Conservation (phyloP, 2,329 filamentous ascomycete species). For the Stagonosporopsis vannaccii region DNA sequence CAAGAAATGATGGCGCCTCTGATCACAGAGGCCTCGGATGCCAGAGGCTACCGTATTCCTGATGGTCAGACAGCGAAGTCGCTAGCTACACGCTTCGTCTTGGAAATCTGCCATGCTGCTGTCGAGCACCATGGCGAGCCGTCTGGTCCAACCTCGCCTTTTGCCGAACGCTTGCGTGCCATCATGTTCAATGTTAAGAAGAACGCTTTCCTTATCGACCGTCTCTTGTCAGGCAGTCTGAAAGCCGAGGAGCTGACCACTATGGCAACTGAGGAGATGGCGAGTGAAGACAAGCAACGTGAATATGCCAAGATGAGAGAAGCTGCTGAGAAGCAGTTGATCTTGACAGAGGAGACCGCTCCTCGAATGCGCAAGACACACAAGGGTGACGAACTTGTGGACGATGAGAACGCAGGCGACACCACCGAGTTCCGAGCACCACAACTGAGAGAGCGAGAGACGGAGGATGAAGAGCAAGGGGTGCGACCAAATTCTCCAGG, state of each 20-base stretch:
- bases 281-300: slow-evolving; percentile 84
- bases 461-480: slow-evolving; percentile 31
- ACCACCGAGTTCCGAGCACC: slow-evolving; percentile 41
- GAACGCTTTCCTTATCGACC: slow-evolving; percentile 78
- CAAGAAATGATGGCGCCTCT: slow-evolving; percentile 72
- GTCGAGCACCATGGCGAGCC: slow-evolving; percentile 64
- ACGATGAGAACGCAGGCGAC: slow-evolving; percentile 65
- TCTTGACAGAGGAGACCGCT: slow-evolving; percentile 73
- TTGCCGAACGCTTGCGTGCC: slow-evolving; percentile 72
- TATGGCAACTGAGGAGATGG: slow-evolving; percentile 91
- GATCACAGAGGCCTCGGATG: slow-evolving; percentile 72
- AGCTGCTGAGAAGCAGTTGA: slow-evolving; percentile 81
- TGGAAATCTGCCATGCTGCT: slow-evolving; percentile 79
- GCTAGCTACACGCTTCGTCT: slow-evolving; percentile 72
- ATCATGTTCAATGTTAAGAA: slow-evolving; percentile 88
- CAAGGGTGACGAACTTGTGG: slow-evolving; percentile 92
- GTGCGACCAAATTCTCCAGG: slow-evolving; percentile 27
- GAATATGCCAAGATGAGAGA: slow-evolving; percentile 80
- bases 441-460: slow-evolving; percentile 35
- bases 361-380: slow-evolving; percentile 88
- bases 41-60: slow-evolving; percentile 67
- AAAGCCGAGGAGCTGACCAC: slow-evolving; percentile 78
- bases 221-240: slow-evolving; percentile 75
- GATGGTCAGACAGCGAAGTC: slow-evolving; percentile 69
- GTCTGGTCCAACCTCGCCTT: slow-evolving; percentile 53